Conservation (phyloP, 225 moss, liverwort and hornwort species). For the Physcomitrium patens region DNA sequence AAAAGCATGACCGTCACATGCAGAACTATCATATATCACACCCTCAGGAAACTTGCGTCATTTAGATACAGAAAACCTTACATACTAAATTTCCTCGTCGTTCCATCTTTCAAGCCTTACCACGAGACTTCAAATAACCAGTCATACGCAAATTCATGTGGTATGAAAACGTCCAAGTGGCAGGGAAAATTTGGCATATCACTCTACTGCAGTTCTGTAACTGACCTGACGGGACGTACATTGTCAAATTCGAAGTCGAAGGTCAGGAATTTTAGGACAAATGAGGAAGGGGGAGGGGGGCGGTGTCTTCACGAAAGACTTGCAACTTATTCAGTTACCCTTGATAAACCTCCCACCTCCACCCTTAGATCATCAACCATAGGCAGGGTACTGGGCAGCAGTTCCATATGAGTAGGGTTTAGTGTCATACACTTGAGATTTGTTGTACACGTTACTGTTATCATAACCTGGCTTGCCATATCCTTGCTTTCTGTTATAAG, state of each 20-base stretch:
- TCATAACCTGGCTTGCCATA: slow-evolving; percentile 51
- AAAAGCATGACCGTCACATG: too few species aligned
- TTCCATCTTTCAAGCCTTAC: slow-evolving; percentile 25
- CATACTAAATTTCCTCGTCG: slow-evolving; percentile 30
- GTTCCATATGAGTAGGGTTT: slow-evolving; percentile 61
- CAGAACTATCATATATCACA: too few species aligned
- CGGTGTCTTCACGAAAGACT: slow-evolving; percentile 17
- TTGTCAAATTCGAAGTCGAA: slow-evolving; percentile 27
- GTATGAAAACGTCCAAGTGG: slow-evolving; percentile 24
- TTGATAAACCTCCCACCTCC: neutral
- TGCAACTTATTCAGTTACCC: slow-evolving; percentile 20
- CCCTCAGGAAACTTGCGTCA: too few species aligned
- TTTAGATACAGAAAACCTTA: neutral
- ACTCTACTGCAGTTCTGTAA: slow-evolving; percentile 28
- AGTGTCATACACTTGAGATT: slow-evolving; percentile 55
- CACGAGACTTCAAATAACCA: slow-evolving; percentile 23
- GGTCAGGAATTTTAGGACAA: slow-evolving; percentile 5
- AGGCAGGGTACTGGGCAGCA: slow-evolving; percentile 52
- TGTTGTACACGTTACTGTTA: slow-evolving; percentile 40
- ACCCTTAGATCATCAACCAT: slow-evolving; percentile 38
- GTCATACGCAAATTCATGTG: slow-evolving; percentile 12
- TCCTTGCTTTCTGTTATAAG: slow-evolving; percentile 51
- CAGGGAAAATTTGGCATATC: slow-evolving; percentile 19
- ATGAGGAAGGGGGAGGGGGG: neutral
- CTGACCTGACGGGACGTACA: slow-evolving; percentile 38